Conservation (phyloP, 139 green algal species). For the Klebsormidium nitens region DNA sequence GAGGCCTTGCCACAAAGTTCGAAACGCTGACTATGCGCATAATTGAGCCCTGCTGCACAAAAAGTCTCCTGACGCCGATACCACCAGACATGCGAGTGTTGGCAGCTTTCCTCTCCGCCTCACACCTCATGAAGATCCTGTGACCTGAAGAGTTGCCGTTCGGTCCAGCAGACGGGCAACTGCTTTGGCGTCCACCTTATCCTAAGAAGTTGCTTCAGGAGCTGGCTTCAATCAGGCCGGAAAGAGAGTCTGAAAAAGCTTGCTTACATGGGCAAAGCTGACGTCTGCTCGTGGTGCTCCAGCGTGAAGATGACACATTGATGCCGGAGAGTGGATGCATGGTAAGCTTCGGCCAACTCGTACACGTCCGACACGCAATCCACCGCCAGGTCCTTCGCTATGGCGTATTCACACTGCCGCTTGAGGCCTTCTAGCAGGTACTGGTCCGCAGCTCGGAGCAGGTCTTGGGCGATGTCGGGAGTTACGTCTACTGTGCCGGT, state of each 20-base stretch:
- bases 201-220: not conserved
- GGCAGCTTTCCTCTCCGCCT: not conserved
- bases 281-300: constrained; percentile 66
- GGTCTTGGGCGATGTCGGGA: constrained; percentile 54
- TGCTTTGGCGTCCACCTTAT: too few species aligned
- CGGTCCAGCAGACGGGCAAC: not conserved
- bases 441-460: constrained; percentile 78
- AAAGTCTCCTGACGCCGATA: not conserved
- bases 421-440: constrained; percentile 95
- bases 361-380: constrained; percentile 74
- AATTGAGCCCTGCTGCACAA: not conserved
- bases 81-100: not conserved
- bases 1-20: too few species aligned
- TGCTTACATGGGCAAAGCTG: constrained; percentile 6
- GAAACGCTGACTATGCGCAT: not conserved
- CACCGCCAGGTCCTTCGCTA: constrained; percentile 61
- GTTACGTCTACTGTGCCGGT: constrained; percentile 65
- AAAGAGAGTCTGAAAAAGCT: not conserved
- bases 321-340: constrained; percentile 65
- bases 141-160: too few species aligned
- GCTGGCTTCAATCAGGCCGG: not conserved
- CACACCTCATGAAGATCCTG: not conserved
- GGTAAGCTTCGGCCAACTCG: constrained; percentile 76
- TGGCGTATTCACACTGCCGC: constrained; percentile 78
- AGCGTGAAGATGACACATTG: constrained; percentile 83